These are phyloP conservation scores for Eutypella sp. DNA, from an alignment of 2,329 filamentous ascomycete species.

Conservation along the genomic window DNA sequence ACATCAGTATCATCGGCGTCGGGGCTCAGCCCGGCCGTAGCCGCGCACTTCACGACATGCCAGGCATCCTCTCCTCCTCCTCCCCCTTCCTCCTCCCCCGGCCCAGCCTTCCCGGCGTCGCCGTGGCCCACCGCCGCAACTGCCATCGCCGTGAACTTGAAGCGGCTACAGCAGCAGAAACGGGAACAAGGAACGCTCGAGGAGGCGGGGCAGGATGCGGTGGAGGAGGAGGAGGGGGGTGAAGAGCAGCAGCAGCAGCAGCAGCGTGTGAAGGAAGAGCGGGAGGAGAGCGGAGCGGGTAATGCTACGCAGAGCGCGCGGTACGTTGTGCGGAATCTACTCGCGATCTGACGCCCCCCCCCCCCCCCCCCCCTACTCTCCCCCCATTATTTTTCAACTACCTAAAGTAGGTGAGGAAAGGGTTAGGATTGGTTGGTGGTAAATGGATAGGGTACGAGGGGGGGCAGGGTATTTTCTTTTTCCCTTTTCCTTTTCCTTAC, in stretches of 20 bases:
- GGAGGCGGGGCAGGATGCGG: conserved; percentile 14
- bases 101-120: conserved; percentile 16
- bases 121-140: conserved; percentile 17
- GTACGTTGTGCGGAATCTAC: conserved; percentile 33
- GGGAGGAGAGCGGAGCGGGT: conserved; percentile 10
- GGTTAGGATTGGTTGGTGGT: too few relatives aligned
- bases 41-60: too few relatives aligned
- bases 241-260: conserved; percentile 27
- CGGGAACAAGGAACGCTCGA: conserved; percentile 33
- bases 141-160: not conserved
- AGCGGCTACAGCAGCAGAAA: conserved; percentile 32
- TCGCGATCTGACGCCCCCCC: conserved; percentile 25
- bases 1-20: not conserved
- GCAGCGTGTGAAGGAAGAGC: conserved; percentile 37
- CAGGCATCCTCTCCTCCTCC: too few relatives aligned
- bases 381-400: too few relatives aligned
- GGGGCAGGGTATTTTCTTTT: conserved; percentile 1
- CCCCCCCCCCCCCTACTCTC: too few relatives aligned
- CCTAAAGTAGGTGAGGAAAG: too few relatives aligned
- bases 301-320: conserved; percentile 31
- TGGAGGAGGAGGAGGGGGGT: conserved; percentile 30
- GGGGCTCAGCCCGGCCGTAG: too few relatives aligned
- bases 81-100: too few relatives aligned
- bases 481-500: conserved; percentile 8
- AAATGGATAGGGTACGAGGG: too few relatives aligned